Evolutionary conservation across 805 yeast genomes (phyloP), one percentile per base, ranked within the genome.

Genomic region (Wickerhamomyces canadensis): DNA sequence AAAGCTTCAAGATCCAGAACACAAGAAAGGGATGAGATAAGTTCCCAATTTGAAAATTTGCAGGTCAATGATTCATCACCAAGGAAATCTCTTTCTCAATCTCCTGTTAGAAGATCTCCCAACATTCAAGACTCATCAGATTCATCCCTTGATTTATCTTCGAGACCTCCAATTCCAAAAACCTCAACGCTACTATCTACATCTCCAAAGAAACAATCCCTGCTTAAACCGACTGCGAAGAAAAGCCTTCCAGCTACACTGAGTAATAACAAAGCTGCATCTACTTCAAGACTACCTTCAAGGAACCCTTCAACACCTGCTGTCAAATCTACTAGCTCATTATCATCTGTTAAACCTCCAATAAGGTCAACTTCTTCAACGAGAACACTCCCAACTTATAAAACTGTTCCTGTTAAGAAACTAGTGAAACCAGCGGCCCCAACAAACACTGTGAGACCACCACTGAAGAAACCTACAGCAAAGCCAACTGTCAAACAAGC

Each of bases 1-100:
- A 44, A 44, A 27, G 4, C 39, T 1, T 19, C 48, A 12, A 49
- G 58, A 40, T 31, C 45, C 6, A 41, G 29, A 22, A 27, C 34
- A 2, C 27, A 32, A 15, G 37, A 36, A n/a, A 5, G 26, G 16
- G 22, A 34, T 5, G n/a, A 24, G 3, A 19, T 37, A 6, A 22
- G 34, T 9, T 21, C 23, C 10, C 23, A 21, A 10, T 42, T 42
- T 35, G 45, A 41, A 13, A 31, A 28, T 6, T 23, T 43, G 15
- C 22, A 29, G 18, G 15, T 29, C 11, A 19, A 19, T 6, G n/a
- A 19, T 19, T 13, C 8, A 18, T 5, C 24, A 29, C n/a, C 32
- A 12, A 17, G 22, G 18, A 18, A 29, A 13, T 6, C 14, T 13
- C 11, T 17, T 8, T 28, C 31, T 17, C 6, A 13, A 5, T 29